These are phyloP conservation scores for Gossypium schwendimanii DNA, from an alignment of 441 rosid species.

Conservation along the genomic window DNA sequence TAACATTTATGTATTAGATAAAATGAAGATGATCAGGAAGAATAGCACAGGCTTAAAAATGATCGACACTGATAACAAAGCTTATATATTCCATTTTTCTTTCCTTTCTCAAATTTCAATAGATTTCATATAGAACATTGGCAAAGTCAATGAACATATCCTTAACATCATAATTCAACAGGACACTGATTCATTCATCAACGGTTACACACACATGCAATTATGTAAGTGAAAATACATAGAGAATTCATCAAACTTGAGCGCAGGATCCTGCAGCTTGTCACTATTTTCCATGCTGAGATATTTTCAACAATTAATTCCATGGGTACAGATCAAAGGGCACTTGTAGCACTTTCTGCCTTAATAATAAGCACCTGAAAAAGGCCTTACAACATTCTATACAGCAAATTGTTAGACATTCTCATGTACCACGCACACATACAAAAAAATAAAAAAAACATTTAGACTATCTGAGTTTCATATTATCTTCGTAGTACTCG, in stretches of 20 bases:
- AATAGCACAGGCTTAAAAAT: background rate
- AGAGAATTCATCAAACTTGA: background rate
- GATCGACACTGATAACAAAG: background rate
- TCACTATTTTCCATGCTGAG: background rate
- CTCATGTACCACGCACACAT: background rate
- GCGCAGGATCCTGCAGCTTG: background rate
- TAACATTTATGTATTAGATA: background rate
- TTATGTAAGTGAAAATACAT: background rate
- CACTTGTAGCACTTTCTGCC: background rate
- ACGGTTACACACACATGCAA: background rate
- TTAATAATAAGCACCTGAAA: background rate
- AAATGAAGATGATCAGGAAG: background rate
- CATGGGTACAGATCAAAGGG: background rate
- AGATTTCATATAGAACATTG: background rate
- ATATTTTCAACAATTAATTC: background rate
- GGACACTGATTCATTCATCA: background rate
- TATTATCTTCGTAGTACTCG: background rate
- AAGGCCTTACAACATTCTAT: background rate
- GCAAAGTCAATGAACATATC: background rate
- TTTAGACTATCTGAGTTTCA: background rate
- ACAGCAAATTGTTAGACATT: background rate
- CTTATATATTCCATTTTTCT: background rate
- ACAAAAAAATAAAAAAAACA: background rate
- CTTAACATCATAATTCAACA: background rate
- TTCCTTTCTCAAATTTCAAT: background rate